Evolutionary conservation across 2,329 filamentous ascomycete genomes (phyloP), one percentile per base, ranked within the genome.

Genomic region (Purpureocillium lavendulum): DNA sequence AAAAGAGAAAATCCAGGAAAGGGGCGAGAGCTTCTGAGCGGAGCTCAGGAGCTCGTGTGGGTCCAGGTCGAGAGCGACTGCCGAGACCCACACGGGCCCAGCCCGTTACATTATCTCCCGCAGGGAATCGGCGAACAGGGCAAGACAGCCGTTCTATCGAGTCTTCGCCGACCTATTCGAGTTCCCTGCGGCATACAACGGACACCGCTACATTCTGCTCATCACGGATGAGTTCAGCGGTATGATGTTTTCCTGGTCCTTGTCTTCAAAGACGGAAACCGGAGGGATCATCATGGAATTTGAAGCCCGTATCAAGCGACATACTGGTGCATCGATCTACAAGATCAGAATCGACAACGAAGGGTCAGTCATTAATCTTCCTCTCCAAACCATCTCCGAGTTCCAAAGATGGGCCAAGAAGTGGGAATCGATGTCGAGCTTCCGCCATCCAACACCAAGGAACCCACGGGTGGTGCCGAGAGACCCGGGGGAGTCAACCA

Each of bases 41-140:
- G n/a, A n/a, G n/a, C n/a, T n/a, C n/a, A n/a, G n/a, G n/a, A n/a
- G n/a, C n/a, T n/a, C n/a, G n/a, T n/a, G n/a, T n/a, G n/a, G n/a
- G n/a, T n/a, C n/a, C n/a, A n/a, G n/a, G n/a, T n/a, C n/a, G n/a
- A n/a, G n/a, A n/a, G n/a, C n/a, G n/a, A n/a, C n/a, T n/a, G n/a
- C n/a, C n/a, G n/a, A n/a, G n/a, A n/a, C n/a, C n/a, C n/a, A n/a
- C n/a, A n/a, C n/a, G n/a, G n/a, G n/a, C n/a, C n/a, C n/a, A n/a
- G n/a, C n/a, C n/a, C n/a, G n/a, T n/a, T n/a, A n/a, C n/a, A 36
- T 30, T 30, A 17, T 36, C 28, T 36, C 35, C 35, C 35, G 35
- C 35, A 36, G 35, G 16, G 28, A 30, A 31, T 21, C 35, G 4
- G 4, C n/a, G 11, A 18, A 30, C 24, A 16, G 16, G 18, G 16